Conservation (phyloP, 257 asterid species). For the Gardenia jasminoides region DNA sequence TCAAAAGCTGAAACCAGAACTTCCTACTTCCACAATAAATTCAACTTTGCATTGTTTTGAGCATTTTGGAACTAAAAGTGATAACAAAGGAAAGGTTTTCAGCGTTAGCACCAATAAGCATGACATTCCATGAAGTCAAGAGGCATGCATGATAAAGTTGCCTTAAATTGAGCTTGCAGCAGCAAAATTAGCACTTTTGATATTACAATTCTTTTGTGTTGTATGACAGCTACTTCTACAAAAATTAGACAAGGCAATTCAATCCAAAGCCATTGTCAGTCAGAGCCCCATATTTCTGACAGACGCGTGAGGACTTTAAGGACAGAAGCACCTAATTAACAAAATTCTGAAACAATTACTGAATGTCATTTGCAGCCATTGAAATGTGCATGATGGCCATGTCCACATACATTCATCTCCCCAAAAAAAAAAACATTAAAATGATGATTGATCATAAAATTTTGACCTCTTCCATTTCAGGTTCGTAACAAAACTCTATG, state of each 20-base stretch:
- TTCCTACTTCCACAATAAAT: not conserved
- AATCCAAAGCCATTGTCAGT: not conserved
- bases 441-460: not conserved
- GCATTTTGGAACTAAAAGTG: not conserved
- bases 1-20: not conserved
- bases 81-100: not conserved
- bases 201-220: not conserved
- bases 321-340: not conserved
- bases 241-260: not conserved
- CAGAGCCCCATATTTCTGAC: not conserved
- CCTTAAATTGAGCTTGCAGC: not conserved
- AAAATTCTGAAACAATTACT: not conserved
- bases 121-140: not conserved
- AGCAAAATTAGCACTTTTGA: not conserved
- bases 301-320: not conserved
- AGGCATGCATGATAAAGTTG: not conserved
- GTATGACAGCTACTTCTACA: not conserved
- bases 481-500: constrained; percentile 92
- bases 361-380: not conserved
- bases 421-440: not conserved
- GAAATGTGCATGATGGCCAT: not conserved
- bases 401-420: not conserved
- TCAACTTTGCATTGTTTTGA: not conserved
- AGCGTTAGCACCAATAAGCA: not conserved
- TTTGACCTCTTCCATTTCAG: constrained; percentile 98